Percentiles rank a stretch among this genome's conserved stretches.
Conservation (phyloP, 2,329 filamentous ascomycete genomes). For the Pezicula radicicola region DNA sequence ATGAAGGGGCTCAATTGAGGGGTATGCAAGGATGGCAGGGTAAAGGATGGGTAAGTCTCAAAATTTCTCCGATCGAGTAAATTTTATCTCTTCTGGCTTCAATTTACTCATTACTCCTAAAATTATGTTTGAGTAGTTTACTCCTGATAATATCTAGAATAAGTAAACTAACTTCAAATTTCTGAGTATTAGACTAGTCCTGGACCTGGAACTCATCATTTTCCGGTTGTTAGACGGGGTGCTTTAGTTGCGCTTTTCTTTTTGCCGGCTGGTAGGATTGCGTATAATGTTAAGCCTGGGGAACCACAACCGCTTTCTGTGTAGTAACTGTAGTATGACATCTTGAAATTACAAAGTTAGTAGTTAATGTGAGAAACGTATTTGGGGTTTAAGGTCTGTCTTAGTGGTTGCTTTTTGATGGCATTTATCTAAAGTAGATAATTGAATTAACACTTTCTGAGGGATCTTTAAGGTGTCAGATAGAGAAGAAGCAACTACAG, state of each 20-base stretch:
- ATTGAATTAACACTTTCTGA: too few species aligned
- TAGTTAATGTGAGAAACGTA: too few species aligned
- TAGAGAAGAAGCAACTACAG: too few species aligned
- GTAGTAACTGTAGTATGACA: too few species aligned
- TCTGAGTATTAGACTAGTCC: constrained; percentile 35
- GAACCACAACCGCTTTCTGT: constrained; percentile 34
- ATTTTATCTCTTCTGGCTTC: too few species aligned
- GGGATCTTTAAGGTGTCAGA: too few species aligned
- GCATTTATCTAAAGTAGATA: too few species aligned
- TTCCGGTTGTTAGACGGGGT: constrained; percentile 48
- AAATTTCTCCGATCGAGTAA: too few species aligned
- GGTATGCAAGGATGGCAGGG: constrained; percentile 56
- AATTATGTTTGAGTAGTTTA: not conserved
- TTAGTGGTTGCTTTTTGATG: too few species aligned
- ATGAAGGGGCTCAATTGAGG: constrained; percentile 45
- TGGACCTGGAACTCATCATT: constrained; percentile 54
- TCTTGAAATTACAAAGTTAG: too few species aligned
- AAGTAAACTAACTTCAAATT: not conserved
- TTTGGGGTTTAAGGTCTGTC: too few species aligned
- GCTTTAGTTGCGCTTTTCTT: constrained; percentile 52
- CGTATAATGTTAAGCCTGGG: constrained; percentile 42
- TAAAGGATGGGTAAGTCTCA: constrained; percentile 42
- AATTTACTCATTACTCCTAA: too few species aligned
- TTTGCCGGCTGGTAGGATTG: constrained; percentile 51
- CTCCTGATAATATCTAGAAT: not conserved